Percentiles rank a stretch among this genome's conserved stretches.
These are phyloP conservation scores for Wickerhamomyces pijperi DNA, from an alignment of 805 yeast species.

Conservation along the genomic window DNA sequence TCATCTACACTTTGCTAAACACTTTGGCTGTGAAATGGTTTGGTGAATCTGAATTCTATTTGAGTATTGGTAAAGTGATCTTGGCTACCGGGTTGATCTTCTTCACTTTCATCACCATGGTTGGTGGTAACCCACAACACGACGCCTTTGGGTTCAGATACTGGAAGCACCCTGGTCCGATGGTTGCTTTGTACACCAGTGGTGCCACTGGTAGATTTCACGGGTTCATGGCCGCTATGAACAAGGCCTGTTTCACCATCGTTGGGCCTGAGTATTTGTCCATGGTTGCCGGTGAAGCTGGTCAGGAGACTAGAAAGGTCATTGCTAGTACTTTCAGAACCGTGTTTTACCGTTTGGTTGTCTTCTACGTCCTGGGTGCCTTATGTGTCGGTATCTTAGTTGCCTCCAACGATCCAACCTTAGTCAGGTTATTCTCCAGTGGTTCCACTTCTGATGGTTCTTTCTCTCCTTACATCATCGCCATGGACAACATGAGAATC, in stretches of 20 bases:
- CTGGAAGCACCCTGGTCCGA: conserved; percentile 41
- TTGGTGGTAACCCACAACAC: conserved; percentile 73
- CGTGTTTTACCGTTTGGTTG: conserved; percentile 48
- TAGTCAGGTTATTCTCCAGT: conserved; percentile 41
- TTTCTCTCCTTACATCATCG: conserved; percentile 48
- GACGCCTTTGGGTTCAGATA: conserved; percentile 51
- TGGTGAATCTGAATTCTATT: conserved; percentile 77
- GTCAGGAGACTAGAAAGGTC: conserved; percentile 56
- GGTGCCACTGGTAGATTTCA: conserved; percentile 56
- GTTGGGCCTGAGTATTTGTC: conserved; percentile 81
- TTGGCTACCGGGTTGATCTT: conserved; percentile 61
- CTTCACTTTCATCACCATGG: conserved; percentile 71
- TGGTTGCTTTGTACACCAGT: conserved; percentile 40
- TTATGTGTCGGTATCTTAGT: conserved; percentile 58
- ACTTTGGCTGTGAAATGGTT: conserved; percentile 61
- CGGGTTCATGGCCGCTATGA: conserved; percentile 61
- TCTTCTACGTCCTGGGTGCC: conserved; percentile 58
- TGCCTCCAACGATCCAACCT: conserved; percentile 46
- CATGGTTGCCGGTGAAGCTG: conserved; percentile 77
- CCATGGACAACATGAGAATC: conserved; percentile 39
- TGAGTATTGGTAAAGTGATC: conserved; percentile 60
- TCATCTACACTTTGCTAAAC: conserved; percentile 50
- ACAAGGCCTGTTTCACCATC: conserved; percentile 64
- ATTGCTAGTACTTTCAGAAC: conserved; percentile 68
- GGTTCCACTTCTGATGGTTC: conserved; percentile 48